Conservation (phyloP, 2,329 filamentous ascomycete species). For the Calonectria crousiana region DNA sequence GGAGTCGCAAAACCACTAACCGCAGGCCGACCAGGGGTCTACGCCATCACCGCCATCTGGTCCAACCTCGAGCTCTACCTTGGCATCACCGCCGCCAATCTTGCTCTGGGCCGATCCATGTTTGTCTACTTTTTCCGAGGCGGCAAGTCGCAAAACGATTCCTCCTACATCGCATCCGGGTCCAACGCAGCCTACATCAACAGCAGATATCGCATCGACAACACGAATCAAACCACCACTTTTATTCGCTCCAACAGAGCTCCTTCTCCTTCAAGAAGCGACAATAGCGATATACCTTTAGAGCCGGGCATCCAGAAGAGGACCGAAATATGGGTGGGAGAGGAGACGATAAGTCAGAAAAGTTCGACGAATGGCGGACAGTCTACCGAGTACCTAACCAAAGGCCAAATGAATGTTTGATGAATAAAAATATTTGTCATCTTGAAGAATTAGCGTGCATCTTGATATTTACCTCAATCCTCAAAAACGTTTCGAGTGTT, state of each 20-base stretch:
- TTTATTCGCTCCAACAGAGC: slow-evolving; percentile 22
- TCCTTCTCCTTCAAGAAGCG: slow-evolving; percentile 13
- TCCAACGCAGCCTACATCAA: slow-evolving; percentile 27
- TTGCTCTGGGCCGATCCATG: slow-evolving; percentile 39
- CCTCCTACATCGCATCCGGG: slow-evolving; percentile 26
- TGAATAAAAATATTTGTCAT: not conserved
- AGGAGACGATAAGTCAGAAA: not conserved
- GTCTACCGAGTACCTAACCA: not conserved
- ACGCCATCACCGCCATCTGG: slow-evolving; percentile 53
- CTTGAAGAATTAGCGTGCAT: not conserved
- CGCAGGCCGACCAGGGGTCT: slow-evolving; percentile 39
- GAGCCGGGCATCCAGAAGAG: slow-evolving; percentile 25
- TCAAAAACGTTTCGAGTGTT: too few species aligned
- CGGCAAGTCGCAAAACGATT: not conserved
- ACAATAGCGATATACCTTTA: slow-evolving; percentile 38
- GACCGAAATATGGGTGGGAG: slow-evolving; percentile 22
- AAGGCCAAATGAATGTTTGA: not conserved
- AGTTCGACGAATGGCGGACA: not conserved
- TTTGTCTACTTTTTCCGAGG: slow-evolving; percentile 32
- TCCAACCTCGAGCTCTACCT: slow-evolving; percentile 53
- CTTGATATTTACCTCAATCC: too few species aligned
- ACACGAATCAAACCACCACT: not conserved
- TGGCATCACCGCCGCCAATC: slow-evolving; percentile 52
- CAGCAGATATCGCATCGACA: slow-evolving; percentile 22
- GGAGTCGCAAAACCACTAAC: not conserved